These are phyloP conservation scores for Microbotryum silenes-acaulis DNA, from an alignment of 1,284 basidiomycete species.

Conservation along the genomic window DNA sequence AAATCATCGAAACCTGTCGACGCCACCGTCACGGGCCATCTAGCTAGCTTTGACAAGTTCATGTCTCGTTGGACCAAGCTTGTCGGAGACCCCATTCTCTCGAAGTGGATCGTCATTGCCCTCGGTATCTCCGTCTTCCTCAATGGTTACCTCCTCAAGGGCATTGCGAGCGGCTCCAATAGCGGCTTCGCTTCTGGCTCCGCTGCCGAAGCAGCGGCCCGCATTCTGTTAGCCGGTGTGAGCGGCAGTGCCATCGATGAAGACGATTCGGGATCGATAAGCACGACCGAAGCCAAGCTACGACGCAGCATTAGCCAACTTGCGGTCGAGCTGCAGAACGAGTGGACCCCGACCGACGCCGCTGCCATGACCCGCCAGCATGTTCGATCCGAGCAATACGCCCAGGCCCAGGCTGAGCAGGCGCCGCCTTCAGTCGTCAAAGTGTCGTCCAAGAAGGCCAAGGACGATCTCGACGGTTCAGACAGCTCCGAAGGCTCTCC, in stretches of 20 bases:
- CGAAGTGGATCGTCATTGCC: conserved; percentile 90
- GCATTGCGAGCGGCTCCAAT: conserved; percentile 45
- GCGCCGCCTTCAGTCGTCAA: conserved; percentile 5
- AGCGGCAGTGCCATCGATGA: conserved; percentile 27
- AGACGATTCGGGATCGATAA: conserved; percentile 24
- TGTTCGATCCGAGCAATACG: conserved; percentile 26
- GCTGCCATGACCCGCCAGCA: conserved; percentile 33
- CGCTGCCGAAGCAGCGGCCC: conserved; percentile 43
- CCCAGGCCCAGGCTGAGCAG: conserved; percentile 22
- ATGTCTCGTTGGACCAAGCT: conserved; percentile 91
- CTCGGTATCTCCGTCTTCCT: conserved; percentile 80
- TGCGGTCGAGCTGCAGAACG: conserved; percentile 29
- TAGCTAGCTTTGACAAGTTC: conserved; percentile 60
- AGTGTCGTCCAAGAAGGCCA: conserved; percentile 13
- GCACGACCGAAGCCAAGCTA: conserved; percentile 2
- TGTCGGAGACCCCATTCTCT: conserved; percentile 88
- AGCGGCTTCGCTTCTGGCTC: conserved; percentile 45
- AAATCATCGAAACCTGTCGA: conserved; percentile 10
- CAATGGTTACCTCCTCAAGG: conserved; percentile 88
- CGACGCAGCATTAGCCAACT: conserved; percentile 16
- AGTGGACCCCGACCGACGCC: conserved; percentile 35
- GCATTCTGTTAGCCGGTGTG: conserved; percentile 34
- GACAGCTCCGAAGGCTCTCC: conserved; percentile 32
- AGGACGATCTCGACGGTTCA: conserved; percentile 5
- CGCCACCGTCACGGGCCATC: conserved; percentile 31